Evolutionary conservation across 2,329 filamentous ascomycete genomes (phyloP), one percentile per base, ranked within the genome.

Genomic region (Chalaropsis thielavioides): DNA sequence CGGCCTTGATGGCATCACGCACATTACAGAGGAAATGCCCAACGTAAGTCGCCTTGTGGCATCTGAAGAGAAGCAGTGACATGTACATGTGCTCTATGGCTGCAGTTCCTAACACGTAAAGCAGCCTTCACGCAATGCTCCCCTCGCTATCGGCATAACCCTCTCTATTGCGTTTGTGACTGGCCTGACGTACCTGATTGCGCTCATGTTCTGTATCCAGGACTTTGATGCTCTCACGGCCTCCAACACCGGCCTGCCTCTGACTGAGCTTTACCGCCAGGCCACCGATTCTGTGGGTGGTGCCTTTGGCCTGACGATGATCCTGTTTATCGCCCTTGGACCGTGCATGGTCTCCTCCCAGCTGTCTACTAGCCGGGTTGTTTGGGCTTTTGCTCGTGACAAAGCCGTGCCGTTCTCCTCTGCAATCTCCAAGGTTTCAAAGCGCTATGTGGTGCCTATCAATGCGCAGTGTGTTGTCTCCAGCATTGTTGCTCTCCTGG

Each of bases 151-250:
- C 69, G 74, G 74, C 13, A 76, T 75, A n/a, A 80, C 79, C 0
- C 73, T 82, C 15, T 71, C 68, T 8, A 80, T 81, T 61, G 80
- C 78, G 5, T 81, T 82, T 63, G 69, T 74, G 59, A 82, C 79
- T 0, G 77, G 77, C 3, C 69, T 81, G 13, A 73, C 75, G n/a
- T 81, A 80, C 68, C 73, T 80, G 1, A 74, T 82, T 35, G 73
- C 75, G 7, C 76, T 82, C 61, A 81, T 82, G 75, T 82, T 80
- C 69, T 78, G 75, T 1, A 76, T 81, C 59, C 77, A 78, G 58
- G 75, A 80, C 68, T 79, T 79, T 61, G 70, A 73, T 49, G 74
- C 73, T 0, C 72, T 82, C 0, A 73, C 76, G 63, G 69, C 70
- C 3, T 78, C 75, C 10, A 72, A 73, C 62, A 79, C 76, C 6